Conservation (phyloP, 2,329 filamentous ascomycete genomes). For the Cordyceps militaris region DNA sequence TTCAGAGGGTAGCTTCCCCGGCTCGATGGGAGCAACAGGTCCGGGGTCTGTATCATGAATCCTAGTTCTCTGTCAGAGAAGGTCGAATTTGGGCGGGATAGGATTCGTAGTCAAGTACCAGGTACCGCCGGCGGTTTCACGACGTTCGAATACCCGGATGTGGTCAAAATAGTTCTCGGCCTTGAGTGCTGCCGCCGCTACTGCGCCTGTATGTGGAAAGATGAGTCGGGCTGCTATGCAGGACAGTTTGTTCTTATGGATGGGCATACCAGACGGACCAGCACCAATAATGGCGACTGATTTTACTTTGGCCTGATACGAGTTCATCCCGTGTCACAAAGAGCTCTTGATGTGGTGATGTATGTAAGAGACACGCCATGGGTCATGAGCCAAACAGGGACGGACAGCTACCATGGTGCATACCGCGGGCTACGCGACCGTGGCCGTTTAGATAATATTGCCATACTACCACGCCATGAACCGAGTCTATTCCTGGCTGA, state of each 20-base stretch:
- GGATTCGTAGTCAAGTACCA: slow-evolving; percentile 25
- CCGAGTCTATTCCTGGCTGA: background rate
- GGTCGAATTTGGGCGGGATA: background rate
- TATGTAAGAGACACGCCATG: background rate
- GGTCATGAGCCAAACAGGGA: background rate
- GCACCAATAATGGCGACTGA: slow-evolving; percentile 38
- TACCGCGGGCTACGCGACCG: background rate
- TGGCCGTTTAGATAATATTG: background rate
- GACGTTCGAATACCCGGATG: slow-evolving; percentile 36
- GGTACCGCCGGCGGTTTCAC: slow-evolving; percentile 37
- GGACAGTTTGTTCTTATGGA: background rate
- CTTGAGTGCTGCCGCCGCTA: slow-evolving; percentile 39
- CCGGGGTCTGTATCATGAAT: slow-evolving; percentile 42
- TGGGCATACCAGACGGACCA: slow-evolving; percentile 31
- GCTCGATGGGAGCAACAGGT: slow-evolving; percentile 27
- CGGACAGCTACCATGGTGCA: background rate
- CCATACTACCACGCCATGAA: background rate
- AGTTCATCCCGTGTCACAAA: background rate
- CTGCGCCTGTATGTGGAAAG: slow-evolving; percentile 29
- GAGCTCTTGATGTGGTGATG: background rate
- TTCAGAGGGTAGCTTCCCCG: slow-evolving; percentile 37
- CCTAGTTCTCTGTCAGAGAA: slow-evolving; percentile 25
- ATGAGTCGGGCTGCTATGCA: background rate
- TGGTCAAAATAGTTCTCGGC: slow-evolving; percentile 37
- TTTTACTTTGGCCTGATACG: slow-evolving; percentile 22